A percentile compares a stretch with the other conserved stretches of the same genome.
phyloP scores from a whole-genome alignment of 1,284 basidiomycete species.

The Athelia sp. region DNA sequence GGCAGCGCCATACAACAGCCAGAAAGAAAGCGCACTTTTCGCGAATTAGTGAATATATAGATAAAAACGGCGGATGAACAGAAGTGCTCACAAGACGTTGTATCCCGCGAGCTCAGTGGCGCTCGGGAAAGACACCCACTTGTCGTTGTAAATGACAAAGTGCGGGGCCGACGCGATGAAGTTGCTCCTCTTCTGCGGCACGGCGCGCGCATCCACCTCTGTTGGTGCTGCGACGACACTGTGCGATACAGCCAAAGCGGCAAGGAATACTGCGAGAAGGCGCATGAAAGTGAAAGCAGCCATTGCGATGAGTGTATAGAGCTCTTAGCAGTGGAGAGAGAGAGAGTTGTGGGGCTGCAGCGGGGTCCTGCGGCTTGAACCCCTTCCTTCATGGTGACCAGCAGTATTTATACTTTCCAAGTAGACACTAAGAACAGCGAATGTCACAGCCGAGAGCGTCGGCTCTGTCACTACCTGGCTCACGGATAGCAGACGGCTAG shows the following conservation, averaged over 20 bases:
- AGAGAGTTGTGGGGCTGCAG: too few relatives aligned
- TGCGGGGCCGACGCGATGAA: conserved; percentile 1
- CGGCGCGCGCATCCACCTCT: not conserved
- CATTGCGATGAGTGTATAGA: not conserved
- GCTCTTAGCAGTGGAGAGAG: too few relatives aligned
- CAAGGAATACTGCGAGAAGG: not conserved
- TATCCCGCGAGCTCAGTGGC: conserved; percentile 1
- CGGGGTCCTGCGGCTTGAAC: too few relatives aligned
- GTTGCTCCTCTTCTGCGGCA: not conserved
- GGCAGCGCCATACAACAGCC: conserved; percentile 8
- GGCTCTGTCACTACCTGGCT: too few relatives aligned
- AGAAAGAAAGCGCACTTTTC: conserved; percentile 16
- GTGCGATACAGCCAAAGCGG: not conserved
- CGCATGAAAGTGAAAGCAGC: not conserved
- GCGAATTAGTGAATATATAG: not conserved
- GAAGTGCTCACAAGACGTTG: not conserved
- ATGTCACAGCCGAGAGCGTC: too few relatives aligned
- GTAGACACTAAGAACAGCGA: too few relatives aligned
- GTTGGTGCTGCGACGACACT: not conserved
- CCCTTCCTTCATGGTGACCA: too few relatives aligned
- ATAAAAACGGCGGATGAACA: not conserved
- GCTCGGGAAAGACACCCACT: conserved; percentile 3
- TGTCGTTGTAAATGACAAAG: conserved; percentile 10
- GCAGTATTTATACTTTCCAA: too few relatives aligned
- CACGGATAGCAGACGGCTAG: too few relatives aligned